Conservation (phyloP, 2,329 filamentous ascomycete genomes). For the Colletotrichum sp. region DNA sequence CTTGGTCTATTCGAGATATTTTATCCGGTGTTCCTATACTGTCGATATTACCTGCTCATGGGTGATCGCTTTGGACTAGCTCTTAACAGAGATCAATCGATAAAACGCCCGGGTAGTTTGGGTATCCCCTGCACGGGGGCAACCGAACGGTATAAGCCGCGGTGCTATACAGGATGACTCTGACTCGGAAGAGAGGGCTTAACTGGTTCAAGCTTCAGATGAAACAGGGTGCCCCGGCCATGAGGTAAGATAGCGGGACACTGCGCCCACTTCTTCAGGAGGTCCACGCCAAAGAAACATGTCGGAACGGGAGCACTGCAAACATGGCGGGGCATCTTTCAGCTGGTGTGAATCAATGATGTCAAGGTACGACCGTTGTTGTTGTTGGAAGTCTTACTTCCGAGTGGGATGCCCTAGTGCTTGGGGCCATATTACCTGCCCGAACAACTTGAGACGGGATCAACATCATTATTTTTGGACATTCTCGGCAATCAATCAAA, state of each 20-base stretch:
- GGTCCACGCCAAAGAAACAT: neutral
- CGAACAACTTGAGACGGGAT: neutral
- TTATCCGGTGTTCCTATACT: neutral
- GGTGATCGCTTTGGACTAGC: neutral
- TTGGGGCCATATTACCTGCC: neutral
- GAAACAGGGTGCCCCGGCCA: constrained; percentile 1
- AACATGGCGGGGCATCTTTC: neutral
- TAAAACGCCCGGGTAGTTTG: neutral
- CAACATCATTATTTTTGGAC: neutral
- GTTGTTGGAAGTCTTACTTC: neutral
- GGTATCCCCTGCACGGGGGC: neutral
- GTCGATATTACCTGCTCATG: neutral
- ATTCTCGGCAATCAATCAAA: neutral
- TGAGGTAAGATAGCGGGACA: neutral
- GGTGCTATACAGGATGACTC: neutral
- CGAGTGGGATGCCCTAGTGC: neutral
- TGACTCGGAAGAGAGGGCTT: neutral
- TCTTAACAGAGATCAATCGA: neutral
- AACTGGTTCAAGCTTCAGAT: constrained; percentile 11
- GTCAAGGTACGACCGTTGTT: neutral
- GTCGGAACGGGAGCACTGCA: neutral
- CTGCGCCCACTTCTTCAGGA: neutral
- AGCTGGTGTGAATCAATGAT: neutral
- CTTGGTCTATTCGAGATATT: neutral
- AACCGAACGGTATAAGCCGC: neutral